Evolutionary conservation across 371 early-diverging fungal species (phyloP), one percentile per base, ranked within the genome.

Genomic region (Mortierella sp.): DNA sequence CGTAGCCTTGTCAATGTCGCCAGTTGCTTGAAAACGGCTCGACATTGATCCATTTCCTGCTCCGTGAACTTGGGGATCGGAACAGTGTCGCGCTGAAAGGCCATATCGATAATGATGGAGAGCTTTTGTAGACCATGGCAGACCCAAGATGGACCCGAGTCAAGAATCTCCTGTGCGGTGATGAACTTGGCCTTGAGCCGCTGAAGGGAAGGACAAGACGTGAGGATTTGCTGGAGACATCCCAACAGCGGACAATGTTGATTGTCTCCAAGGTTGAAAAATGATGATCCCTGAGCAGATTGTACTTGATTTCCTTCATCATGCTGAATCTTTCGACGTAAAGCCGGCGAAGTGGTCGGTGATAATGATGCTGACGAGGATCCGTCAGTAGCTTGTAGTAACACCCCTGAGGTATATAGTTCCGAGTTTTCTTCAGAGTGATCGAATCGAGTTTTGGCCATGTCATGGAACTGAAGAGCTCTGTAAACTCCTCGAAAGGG

Each of bases 391-490:
- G n/a, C n/a, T n/a, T n/a, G n/a, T n/a, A n/a, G n/a, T n/a, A n/a
- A n/a, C n/a, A n/a, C n/a, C n/a, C n/a, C n/a, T n/a, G n/a, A n/a
- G n/a, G n/a, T n/a, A n/a, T n/a, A n/a, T n/a, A n/a, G n/a, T n/a
- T n/a, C n/a, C n/a, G n/a, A n/a, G n/a, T n/a, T n/a, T n/a, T n/a
- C n/a, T n/a, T n/a, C n/a, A n/a, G n/a, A n/a, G n/a, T n/a, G 22
- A 67, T 67, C 37, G 60, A 67, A 24, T 54, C 55, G 2, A 67
- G 51, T 1, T 60, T 49, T 2, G 67, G 67, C 67, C 67, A 67
- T n/a, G 60, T 50, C 5, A 48, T 31, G 14, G 54, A 46, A 5
- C 17, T 43, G 39, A 44, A 54, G 9, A 45, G 48, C 4, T 47
- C 46, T 16, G 41, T 31, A 40, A 66, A 66, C 1, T 13, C 29